phyloP scores from a whole-genome alignment of 331 rosid species.

The Saraca asoca region DNA sequence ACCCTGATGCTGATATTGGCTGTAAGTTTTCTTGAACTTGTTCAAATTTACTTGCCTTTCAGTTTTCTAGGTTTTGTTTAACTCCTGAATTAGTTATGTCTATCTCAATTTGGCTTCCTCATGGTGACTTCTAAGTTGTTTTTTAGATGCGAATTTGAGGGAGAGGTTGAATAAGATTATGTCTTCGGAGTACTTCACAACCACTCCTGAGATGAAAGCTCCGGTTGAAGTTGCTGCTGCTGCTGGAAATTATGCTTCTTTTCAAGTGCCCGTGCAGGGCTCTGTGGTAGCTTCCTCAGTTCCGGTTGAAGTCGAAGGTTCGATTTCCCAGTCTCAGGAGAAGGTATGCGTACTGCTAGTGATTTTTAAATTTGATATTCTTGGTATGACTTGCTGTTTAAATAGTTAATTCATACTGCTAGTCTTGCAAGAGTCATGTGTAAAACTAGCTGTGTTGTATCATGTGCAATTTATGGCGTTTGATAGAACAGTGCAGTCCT shows the following conservation, averaged over 20 bases:
- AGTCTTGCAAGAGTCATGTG: neutral
- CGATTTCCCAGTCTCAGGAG: conserved; percentile 53
- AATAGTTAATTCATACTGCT: neutral
- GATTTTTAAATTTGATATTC: conserved; percentile 4
- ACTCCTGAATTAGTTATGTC: neutral
- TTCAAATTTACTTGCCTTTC: neutral
- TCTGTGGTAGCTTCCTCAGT: conserved; percentile 27
- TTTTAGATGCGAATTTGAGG: conserved; percentile 73
- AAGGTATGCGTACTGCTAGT: conserved; percentile 50
- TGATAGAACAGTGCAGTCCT: neutral
- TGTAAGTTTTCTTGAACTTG: conserved; percentile 40
- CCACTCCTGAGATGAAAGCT: conserved; percentile 87
- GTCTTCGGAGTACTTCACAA: conserved; percentile 80
- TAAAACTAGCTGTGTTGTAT: neutral
- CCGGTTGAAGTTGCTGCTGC: conserved; percentile 79
- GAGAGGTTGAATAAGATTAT: conserved; percentile 79
- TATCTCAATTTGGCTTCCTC: neutral
- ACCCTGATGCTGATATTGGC: conserved; percentile 55
- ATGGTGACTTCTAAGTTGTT: conserved; percentile 2
- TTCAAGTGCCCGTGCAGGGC: conserved; percentile 62
- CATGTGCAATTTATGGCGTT: neutral
- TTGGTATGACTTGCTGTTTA: neutral
- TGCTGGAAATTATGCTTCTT: conserved; percentile 68
- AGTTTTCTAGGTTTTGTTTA: neutral
- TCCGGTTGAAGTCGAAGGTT: conserved; percentile 53